Evolutionary conservation across 2,329 filamentous ascomycete genomes (phyloP).

Genomic region (Fusarium abutilonis): DNA sequence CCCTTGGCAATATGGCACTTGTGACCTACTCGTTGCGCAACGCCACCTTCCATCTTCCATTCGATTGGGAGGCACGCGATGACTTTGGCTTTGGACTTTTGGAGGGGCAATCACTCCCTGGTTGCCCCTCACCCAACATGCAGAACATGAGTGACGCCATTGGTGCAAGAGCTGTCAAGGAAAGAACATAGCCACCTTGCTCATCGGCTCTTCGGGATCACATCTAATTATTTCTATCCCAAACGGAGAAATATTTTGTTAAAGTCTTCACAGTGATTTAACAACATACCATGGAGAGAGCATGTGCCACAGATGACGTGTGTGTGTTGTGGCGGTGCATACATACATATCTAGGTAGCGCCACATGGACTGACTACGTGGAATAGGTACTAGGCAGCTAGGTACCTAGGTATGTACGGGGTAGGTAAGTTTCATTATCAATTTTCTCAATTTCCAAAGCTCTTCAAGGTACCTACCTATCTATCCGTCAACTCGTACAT

Average conservation of each 20-base stretch:
- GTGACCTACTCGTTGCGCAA: conserved; percentile 32
- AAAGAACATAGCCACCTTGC: conserved; percentile 30
- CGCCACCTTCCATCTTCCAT: conserved; percentile 15
- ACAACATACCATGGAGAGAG: background rate
- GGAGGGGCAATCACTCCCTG: conserved; percentile 34
- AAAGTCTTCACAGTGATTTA: too few relatives aligned
- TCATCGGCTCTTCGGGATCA: conserved; percentile 3
- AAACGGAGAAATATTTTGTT: background rate
- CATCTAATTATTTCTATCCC: too few relatives aligned
- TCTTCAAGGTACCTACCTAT: background rate
- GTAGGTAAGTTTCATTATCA: background rate
- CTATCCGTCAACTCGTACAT: background rate
- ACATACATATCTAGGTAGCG: too few relatives aligned
- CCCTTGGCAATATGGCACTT: conserved; percentile 35
- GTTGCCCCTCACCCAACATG: conserved; percentile 32
- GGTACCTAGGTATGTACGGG: too few relatives aligned
- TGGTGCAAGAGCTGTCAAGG: conserved; percentile 22
- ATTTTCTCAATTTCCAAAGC: background rate
- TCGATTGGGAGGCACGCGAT: background rate
- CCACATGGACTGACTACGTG: too few relatives aligned
- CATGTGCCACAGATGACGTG: conserved; percentile 34
- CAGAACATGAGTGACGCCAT: conserved; percentile 35
- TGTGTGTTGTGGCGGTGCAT: conserved; percentile 14
- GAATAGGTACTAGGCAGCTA: too few relatives aligned
- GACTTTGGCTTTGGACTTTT: conserved; percentile 20